phyloP scores from a whole-genome alignment of 371 early-diverging fungal genomes.

The Mucor racemosus region DNA sequence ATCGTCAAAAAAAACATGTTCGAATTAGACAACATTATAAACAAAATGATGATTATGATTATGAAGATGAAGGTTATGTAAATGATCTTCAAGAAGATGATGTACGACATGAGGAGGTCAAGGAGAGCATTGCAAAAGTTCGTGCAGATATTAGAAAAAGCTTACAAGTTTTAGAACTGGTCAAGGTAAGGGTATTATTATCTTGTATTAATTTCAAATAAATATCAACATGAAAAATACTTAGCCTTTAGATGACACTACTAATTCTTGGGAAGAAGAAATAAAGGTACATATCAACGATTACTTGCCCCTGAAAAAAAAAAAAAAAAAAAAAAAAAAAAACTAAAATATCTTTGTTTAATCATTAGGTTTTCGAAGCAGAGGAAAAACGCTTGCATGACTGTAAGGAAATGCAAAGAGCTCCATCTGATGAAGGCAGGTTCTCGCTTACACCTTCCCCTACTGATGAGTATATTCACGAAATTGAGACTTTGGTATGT shows the following conservation, averaged over 20 bases:
- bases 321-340: too few species aligned
- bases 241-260: slow-evolving; percentile 45
- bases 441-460: slow-evolving; percentile 37
- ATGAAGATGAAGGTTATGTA: slow-evolving; percentile 31
- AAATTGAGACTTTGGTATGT: slow-evolving; percentile 41
- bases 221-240: too few species aligned
- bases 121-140: slow-evolving; percentile 65
- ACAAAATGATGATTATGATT: slow-evolving; percentile 3
- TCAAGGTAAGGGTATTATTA: slow-evolving; percentile 35
- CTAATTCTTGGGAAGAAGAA: slow-evolving; percentile 45
- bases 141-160: slow-evolving; percentile 66
- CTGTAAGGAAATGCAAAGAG: slow-evolving; percentile 31
- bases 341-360: background rate
- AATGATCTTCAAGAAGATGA: slow-evolving; percentile 37
- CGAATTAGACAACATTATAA: slow-evolving; percentile 8
- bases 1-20: slow-evolving; percentile 9
- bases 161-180: slow-evolving; percentile 52
- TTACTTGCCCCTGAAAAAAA: background rate
- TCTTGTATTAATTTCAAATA: background rate
- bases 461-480: slow-evolving; percentile 29
- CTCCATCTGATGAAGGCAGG: slow-evolving; percentile 42
- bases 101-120: slow-evolving; percentile 49
- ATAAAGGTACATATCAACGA: slow-evolving; percentile 30
- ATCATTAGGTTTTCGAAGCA: slow-evolving; percentile 40
- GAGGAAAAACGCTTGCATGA: slow-evolving; percentile 35